Evolutionary conservation across 495 filamentous ascomycete genomes (phyloP).

Genomic region (Neurospora sublineolata): DNA sequence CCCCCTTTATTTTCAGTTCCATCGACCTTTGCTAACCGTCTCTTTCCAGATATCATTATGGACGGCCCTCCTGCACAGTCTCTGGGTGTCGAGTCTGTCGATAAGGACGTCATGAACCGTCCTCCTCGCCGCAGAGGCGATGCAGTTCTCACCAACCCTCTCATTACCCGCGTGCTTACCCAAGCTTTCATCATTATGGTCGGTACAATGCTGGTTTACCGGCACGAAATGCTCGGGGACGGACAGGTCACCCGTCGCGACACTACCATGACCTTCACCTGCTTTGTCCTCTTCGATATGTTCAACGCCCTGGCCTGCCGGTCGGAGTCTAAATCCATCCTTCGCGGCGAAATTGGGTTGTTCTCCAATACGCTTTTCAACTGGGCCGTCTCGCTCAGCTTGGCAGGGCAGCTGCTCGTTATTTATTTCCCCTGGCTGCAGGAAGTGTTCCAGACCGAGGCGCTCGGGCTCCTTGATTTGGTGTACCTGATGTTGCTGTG

Average conservation of each 20-base stretch:
- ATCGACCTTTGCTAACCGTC: conserved; percentile 16
- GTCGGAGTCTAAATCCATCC: conserved; percentile 77
- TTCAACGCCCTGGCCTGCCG: conserved; percentile 93
- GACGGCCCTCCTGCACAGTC: conserved; percentile 96
- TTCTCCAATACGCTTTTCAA: conserved; percentile 91
- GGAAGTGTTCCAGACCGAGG: conserved; percentile 89
- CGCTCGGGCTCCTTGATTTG: conserved; percentile 61
- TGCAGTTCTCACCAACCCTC: conserved; percentile 69
- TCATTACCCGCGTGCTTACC: conserved; percentile 77
- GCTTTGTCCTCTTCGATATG: conserved; percentile 98
- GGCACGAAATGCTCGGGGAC: conserved; percentile 74
- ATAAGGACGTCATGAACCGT: conserved; percentile 84
- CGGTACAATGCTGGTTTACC: conserved; percentile 84
- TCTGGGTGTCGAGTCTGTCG: conserved; percentile 89
- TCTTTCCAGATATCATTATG: conserved; percentile 76
- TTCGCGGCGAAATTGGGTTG: conserved; percentile 71
- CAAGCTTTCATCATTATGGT: conserved; percentile 81
- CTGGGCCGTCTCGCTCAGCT: conserved; percentile 73
- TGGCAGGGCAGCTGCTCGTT: conserved; percentile 77
- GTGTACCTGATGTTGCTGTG: conserved; percentile 58
- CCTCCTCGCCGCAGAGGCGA: conserved; percentile 78
- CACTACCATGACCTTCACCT: conserved; percentile 98
- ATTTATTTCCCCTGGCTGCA: conserved; percentile 92
- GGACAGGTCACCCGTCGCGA: conserved; percentile 79
- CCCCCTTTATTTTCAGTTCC: not conserved